These are phyloP conservation scores for Leccinum uliginosum DNA, from an alignment of 768 basidiomycete genomes.

Conservation along the genomic window DNA sequence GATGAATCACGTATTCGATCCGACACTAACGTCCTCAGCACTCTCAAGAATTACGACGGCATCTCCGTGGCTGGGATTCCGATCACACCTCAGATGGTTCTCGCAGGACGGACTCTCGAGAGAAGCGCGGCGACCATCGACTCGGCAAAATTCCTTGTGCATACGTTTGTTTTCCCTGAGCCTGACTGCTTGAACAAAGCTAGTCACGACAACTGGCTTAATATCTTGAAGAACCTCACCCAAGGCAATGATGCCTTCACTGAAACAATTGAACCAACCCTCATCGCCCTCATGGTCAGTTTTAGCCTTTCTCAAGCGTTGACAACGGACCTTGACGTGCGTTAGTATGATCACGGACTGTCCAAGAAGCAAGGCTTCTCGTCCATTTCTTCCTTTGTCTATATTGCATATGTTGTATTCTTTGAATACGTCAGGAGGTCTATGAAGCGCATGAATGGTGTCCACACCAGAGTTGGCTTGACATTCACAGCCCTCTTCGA, in stretches of 20 bases:
- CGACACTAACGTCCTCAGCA: constrained; percentile 55
- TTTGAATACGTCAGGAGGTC: constrained; percentile 72
- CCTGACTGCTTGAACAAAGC: constrained; percentile 59
- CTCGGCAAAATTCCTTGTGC: constrained; percentile 64
- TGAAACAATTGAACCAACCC: constrained; percentile 39
- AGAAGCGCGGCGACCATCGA: constrained; percentile 50
- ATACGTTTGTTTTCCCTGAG: constrained; percentile 82
- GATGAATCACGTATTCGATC: constrained; percentile 49
- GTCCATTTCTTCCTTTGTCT: constrained; percentile 66
- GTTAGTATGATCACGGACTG: constrained; percentile 50
- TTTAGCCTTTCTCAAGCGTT: constrained; percentile 10
- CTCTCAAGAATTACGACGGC: constrained; percentile 50
- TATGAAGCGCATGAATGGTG: constrained; percentile 71
- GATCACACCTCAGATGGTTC: constrained; percentile 69
- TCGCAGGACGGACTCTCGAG: constrained; percentile 62
- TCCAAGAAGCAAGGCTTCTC: constrained; percentile 46
- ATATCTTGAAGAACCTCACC: constrained; percentile 45
- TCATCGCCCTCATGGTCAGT: constrained; percentile 44
- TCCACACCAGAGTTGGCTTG: constrained; percentile 88
- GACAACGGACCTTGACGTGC: constrained; percentile 7
- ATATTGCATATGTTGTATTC: constrained; percentile 73
- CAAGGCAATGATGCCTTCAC: constrained; percentile 35
- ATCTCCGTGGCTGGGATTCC: constrained; percentile 59
- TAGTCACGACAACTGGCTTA: constrained; percentile 63
- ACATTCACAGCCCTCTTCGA: constrained; percentile 93